These are phyloP conservation scores for Quercus alba DNA, from an alignment of 306 rosid genomes.

Conservation along the genomic window DNA sequence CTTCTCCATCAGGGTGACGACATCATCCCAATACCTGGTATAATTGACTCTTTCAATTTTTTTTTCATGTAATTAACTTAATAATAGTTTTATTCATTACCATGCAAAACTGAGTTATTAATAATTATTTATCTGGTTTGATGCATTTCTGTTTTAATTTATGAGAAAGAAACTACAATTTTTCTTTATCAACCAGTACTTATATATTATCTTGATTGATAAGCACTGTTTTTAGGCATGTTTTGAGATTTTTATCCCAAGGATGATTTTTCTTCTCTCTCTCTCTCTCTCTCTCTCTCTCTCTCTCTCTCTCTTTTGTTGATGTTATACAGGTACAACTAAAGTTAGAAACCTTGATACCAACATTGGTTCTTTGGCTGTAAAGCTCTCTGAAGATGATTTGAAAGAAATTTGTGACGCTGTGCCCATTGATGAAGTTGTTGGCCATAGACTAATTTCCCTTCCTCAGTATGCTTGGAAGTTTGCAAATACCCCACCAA, in stretches of 20 bases:
- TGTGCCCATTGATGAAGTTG: constrained; percentile 50
- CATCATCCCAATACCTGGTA: constrained; percentile 75
- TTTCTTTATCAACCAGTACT: not conserved
- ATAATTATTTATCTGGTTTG: not conserved
- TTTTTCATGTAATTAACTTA: not conserved
- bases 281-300: not conserved
- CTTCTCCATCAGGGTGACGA: constrained; percentile 64
- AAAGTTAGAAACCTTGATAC: constrained; percentile 52
- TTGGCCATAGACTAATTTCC: constrained; percentile 43
- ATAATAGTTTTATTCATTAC: not conserved
- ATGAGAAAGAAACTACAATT: not conserved
- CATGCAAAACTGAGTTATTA: not conserved
- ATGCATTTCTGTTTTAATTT: not conserved
- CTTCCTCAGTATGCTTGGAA: constrained; percentile 33
- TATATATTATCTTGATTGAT: not conserved
- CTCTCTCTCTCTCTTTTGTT: too few relatives aligned
- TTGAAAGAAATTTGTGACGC: constrained; percentile 57
- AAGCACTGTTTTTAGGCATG: not conserved
- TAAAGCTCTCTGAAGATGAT: constrained; percentile 56
- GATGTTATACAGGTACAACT: constrained; percentile 47
- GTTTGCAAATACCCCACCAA: constrained; percentile 54
- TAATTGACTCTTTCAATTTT: not conserved
- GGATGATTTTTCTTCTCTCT: not conserved
- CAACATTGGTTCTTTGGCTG: constrained; percentile 54
- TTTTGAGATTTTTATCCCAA: not conserved